Evolutionary conservation across 495 filamentous ascomycete species (phyloP), one percentile per base, ranked within the genome.

Genomic region (Tricharina praecox): DNA sequence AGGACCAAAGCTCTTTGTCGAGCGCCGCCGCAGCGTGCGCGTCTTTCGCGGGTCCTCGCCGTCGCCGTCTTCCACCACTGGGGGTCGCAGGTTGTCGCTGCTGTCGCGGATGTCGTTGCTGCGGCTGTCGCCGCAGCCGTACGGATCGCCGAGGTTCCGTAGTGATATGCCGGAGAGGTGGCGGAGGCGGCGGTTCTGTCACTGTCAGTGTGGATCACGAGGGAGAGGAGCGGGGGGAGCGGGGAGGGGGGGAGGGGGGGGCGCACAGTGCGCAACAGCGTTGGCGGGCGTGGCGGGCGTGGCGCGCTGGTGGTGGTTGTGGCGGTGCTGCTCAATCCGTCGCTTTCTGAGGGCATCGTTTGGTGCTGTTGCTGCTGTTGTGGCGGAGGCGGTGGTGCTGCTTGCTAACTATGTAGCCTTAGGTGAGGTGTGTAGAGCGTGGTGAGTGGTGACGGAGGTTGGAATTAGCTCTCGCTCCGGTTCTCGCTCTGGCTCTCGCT

Each of bases 141-240:
- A n/a, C n/a, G n/a, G n/a, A n/a, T 43, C 11, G 8, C 42, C 26
- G 5, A 48, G 33, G n/a, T 95, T 97, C 40, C 90, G 83, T 19
- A 95, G 65, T 38, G 81, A 86, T 40, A 97, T 77, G 43, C 82
- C 85, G 52, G 82, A 77, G 13, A 97, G 70, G 67, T 95, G 86
- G 43, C 90, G 77, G 23, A 97, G 70, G 62, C 80, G 87, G 54
- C 86, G 78, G 60, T 92, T 94, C 76, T 92, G 68, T 45, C 8
- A 11, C 7, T 11, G 15, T 38, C 18, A 5, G 18, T 16, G n/a
- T n/a, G n/a, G n/a, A n/a, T n/a, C n/a, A n/a, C n/a, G n/a, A n/a
- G n/a, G n/a, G n/a, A n/a, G n/a, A n/a, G n/a, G n/a, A n/a, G n/a
- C n/a, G n/a, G n/a, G n/a, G n/a, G n/a, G n/a, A n/a, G n/a, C n/a